Conservation (phyloP, 1,284 basidiomycete genomes). For the Apiotrichum montevideense region DNA sequence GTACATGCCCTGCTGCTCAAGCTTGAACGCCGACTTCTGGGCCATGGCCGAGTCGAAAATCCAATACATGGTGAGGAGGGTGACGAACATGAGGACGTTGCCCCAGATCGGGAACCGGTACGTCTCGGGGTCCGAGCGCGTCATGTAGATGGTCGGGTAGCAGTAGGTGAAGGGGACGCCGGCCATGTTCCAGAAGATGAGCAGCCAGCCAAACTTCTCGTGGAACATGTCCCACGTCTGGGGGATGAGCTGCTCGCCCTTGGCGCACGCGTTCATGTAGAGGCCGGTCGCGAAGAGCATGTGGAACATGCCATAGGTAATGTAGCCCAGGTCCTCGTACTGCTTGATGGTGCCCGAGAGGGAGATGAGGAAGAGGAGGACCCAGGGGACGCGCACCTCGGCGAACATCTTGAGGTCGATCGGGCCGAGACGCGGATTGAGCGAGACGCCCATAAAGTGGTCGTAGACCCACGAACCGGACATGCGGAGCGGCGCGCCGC, state of each 20-base stretch:
- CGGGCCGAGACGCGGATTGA: constrained; percentile 90
- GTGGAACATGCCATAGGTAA: constrained; percentile 96
- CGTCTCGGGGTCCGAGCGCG: constrained; percentile 77
- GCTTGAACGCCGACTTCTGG: constrained; percentile 96
- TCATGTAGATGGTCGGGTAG: constrained; percentile 97
- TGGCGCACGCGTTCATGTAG: constrained; percentile 93
- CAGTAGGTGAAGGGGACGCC: constrained; percentile 77
- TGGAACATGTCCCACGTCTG: constrained; percentile 99
- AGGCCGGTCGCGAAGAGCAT: constrained; percentile 94
- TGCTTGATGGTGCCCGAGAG: constrained; percentile 93
- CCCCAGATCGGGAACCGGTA: constrained; percentile 73
- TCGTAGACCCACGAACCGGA: constrained; percentile 91
- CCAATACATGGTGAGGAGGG: constrained; percentile 78
- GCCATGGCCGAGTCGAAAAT: constrained; percentile 91
- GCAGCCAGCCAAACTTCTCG: constrained; percentile 92
- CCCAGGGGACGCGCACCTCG: constrained; percentile 96
- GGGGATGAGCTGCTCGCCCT: constrained; percentile 94
- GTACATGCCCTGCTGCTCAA: constrained; percentile 86
- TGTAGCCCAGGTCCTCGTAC: constrained; percentile 84
- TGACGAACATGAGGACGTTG: constrained; percentile 45
- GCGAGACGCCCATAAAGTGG: constrained; percentile 89
- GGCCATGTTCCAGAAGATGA: constrained; percentile 97
- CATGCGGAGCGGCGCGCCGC: constrained; percentile 82
- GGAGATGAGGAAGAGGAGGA: constrained; percentile 87
- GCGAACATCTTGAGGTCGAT: constrained; percentile 99